phyloP scores from a whole-genome alignment of 495 filamentous ascomycete genomes.

The Gamarada debralockiae region DNA sequence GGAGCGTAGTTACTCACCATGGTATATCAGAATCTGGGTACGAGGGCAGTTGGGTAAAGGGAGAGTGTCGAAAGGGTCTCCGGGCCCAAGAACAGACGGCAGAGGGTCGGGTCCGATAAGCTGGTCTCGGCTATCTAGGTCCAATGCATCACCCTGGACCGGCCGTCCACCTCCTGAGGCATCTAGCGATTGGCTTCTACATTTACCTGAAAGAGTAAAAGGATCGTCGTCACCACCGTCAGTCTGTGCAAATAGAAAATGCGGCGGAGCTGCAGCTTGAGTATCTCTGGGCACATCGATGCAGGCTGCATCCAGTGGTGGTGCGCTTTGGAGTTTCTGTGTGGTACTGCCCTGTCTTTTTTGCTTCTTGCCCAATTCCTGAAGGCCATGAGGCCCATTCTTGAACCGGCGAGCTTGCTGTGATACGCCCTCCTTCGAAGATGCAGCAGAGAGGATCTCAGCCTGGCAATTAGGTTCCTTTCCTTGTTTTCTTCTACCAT shows the following conservation, averaged over 20 bases:
- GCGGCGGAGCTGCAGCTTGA: background rate
- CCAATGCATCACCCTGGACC: background rate
- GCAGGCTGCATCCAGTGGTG: background rate
- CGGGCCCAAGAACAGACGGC: background rate
- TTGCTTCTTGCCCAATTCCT: conserved; percentile 5
- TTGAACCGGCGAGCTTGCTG: conserved; percentile 10
- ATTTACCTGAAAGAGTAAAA: too few relatives aligned
- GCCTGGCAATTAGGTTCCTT: background rate
- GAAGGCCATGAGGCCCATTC: conserved; percentile 6
- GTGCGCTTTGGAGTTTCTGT: background rate
- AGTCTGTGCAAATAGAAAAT: background rate
- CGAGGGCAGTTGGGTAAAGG: background rate
- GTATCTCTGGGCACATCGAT: background rate
- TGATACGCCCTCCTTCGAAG: conserved; percentile 1
- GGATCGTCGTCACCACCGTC: too few relatives aligned
- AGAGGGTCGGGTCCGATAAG: background rate
- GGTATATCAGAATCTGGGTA: conserved; percentile 6
- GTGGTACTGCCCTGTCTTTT: background rate
- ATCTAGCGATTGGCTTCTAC: too few relatives aligned
- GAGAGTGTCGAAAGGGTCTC: conserved; percentile 11
- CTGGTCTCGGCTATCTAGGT: background rate
- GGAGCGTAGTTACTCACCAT: conserved; percentile 2
- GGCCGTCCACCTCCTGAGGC: background rate
- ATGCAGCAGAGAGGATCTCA: conserved; percentile 3
- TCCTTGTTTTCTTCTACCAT: background rate